These are phyloP conservation scores for Phytophthora syringae DNA, from an alignment of 352 stramenopile species.

Conservation along the genomic window DNA sequence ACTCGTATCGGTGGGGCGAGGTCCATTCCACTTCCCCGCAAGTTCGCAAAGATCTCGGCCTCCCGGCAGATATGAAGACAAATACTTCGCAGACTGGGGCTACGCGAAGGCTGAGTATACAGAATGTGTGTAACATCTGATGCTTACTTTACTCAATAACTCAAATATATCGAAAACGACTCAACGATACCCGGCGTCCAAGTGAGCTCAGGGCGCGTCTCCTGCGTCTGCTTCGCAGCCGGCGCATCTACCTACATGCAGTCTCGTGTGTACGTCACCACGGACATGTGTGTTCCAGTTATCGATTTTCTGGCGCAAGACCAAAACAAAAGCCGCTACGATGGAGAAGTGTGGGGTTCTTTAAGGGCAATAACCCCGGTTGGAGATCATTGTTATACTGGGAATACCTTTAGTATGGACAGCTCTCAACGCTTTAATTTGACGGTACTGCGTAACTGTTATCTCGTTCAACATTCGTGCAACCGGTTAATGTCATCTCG, in stretches of 20 bases:
- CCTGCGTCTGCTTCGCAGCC: too few relatives aligned
- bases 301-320: constrained; percentile 28
- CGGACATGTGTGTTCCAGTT: constrained; percentile 19
- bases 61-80: constrained; percentile 5
- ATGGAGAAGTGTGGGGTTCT: constrained; percentile 23
- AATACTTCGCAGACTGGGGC: constrained; percentile 2
- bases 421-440: too few relatives aligned
- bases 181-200: too few relatives aligned
- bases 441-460: too few relatives aligned
- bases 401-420: too few relatives aligned
- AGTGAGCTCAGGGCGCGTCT: background rate
- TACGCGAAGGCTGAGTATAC: too few relatives aligned
- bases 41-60: constrained; percentile 1
- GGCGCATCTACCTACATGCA: constrained; percentile 1
- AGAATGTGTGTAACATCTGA: too few relatives aligned
- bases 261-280: constrained; percentile 21
- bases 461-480: too few relatives aligned
- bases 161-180: too few relatives aligned
- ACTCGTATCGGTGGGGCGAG: constrained; percentile 7
- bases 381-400: constrained; percentile 3
- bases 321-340: constrained; percentile 17
- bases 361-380: constrained; percentile 24
- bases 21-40: background rate
- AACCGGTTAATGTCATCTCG: too few relatives aligned
- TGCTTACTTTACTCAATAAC: constrained; percentile 7